Base-by-base conservation (phyloP, 2,329 filamentous ascomycete species). In the Aspergillus viridinutans region DNA sequence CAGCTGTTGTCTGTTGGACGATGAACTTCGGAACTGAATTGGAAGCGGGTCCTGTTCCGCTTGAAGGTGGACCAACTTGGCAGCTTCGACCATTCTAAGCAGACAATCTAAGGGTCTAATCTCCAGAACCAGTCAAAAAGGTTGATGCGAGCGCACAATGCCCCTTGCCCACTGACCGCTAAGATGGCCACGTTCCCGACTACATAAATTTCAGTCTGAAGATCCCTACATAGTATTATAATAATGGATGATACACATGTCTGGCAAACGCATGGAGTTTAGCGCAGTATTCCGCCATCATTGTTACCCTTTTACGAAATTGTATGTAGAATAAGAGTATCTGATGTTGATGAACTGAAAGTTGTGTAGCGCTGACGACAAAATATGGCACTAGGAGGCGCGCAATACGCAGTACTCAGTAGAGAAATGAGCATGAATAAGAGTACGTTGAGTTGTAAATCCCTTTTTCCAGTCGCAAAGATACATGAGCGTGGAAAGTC, bases 1-100 rank as follows among this genome's bases (percentile, higher is more conserved):
- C 43, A 48, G 21, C 43, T 50, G 26, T 50, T 29, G 29, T 21
- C 35, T 54, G 52, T 49, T 29, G 42, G 45, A 50, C 26, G 29
- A 54, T 49, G 35, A 48, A 29, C 23, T n/a, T 29, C n/a, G 20
- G 49, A 10, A 35, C 12, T 3, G 45, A 6, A 26, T 32, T n/a
- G 9, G 45, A n/a, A 29, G 52, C 52, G 52, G 52, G 52, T 54
- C 52, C 20, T n/a, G 29, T 50, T 54, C 52, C 52, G 49, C 43
- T 50, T 28, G 4, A 21, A 32, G 45, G 43, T 49, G 52, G 52
- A 23, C 45, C 48, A 49, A 54, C 14, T 48, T 20, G 5, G 51
- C 45, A 45, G 14, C 23, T 38, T 49, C 52, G 20, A 14, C 20
- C 20, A 45, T 45, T 23, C 21, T 23, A 23, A 47, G 17, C 14